These are phyloP conservation scores for Monilinia fructicola DNA, from an alignment of 2,329 filamentous ascomycete species.

Conservation along the genomic window DNA sequence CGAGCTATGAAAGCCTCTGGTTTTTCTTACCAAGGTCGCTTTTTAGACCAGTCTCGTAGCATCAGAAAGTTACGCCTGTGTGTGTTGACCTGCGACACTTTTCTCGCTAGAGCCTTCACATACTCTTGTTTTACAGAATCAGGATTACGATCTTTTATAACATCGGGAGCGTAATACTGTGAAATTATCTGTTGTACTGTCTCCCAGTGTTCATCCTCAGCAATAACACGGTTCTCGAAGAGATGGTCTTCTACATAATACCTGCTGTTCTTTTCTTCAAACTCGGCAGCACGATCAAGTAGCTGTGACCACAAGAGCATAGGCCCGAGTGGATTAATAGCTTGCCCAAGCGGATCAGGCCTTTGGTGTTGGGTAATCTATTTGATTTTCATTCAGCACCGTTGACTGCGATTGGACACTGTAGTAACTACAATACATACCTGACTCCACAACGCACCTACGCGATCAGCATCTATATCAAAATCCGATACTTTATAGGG, in stretches of 20 bases:
- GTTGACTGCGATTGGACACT: background rate
- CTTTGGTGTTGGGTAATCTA: conserved; percentile 12
- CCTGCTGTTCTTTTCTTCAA: conserved; percentile 26
- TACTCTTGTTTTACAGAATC: background rate
- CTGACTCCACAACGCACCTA: conserved; percentile 6
- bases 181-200: background rate
- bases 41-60: conserved; percentile 30
- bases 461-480: conserved; percentile 15
- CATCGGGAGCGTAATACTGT: background rate
- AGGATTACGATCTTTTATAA: background rate
- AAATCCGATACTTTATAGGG: conserved; percentile 6
- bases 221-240: conserved; percentile 26
- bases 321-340: conserved; percentile 5
- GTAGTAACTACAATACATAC: background rate
- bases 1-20: background rate
- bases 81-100: conserved; percentile 26
- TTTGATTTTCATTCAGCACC: background rate
- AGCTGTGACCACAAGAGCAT: conserved; percentile 25
- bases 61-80: conserved; percentile 27
- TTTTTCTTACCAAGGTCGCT: conserved; percentile 28
- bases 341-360: background rate
- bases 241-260: conserved; percentile 30
- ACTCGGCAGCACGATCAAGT: conserved; percentile 37
- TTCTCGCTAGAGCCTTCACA: conserved; percentile 9
- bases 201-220: conserved; percentile 25